A percentile compares a stretch with the other conserved stretches of the same genome.
Evolutionary conservation across 2,329 filamentous ascomycete species (phyloP).

Genomic region (Aspergillus hiratsukae): DNA sequence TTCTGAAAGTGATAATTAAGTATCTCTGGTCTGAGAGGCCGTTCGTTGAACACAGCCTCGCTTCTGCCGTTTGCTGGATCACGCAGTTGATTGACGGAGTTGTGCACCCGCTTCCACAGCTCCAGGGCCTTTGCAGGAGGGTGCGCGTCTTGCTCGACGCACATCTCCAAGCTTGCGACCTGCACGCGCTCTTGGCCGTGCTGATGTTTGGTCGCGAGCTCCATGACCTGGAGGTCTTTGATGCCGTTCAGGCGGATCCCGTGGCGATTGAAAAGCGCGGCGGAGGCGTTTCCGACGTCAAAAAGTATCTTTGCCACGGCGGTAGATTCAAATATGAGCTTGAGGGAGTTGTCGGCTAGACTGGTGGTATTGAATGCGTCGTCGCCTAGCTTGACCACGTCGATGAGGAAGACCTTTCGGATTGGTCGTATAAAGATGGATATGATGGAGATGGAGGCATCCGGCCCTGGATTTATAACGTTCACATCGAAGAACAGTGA

Average conservation of each 20-base stretch:
- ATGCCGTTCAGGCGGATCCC: constrained; percentile 43
- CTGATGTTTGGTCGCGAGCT: constrained; percentile 38
- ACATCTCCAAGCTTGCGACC: constrained; percentile 36
- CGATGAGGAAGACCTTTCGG: constrained; percentile 41
- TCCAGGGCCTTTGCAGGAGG: not conserved
- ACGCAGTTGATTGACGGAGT: not conserved
- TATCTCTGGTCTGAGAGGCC: constrained; percentile 42
- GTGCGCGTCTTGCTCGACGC: constrained; percentile 28
- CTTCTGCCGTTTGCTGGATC: constrained; percentile 36
- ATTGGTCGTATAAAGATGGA: constrained; percentile 33
- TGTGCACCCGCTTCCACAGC: not conserved
- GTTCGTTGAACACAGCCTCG: constrained; percentile 46
- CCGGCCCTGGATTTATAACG: constrained; percentile 41
- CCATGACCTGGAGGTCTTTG: constrained; percentile 55
- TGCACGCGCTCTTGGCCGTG: constrained; percentile 9
- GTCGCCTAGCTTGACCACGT: constrained; percentile 38
- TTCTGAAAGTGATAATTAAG: constrained; percentile 46
- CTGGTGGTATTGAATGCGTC: constrained; percentile 39
- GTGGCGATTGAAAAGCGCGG: constrained; percentile 49
- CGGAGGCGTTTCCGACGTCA: constrained; percentile 56
- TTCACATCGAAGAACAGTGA: constrained; percentile 50
- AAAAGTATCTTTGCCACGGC: constrained; percentile 52
- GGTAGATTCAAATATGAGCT: constrained; percentile 43
- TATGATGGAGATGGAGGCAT: constrained; percentile 46
- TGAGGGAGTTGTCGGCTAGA: constrained; percentile 21